Base-by-base conservation (phyloP, 2,329 filamentous ascomycete species). In the Trichoderma guizhouense region DNA sequence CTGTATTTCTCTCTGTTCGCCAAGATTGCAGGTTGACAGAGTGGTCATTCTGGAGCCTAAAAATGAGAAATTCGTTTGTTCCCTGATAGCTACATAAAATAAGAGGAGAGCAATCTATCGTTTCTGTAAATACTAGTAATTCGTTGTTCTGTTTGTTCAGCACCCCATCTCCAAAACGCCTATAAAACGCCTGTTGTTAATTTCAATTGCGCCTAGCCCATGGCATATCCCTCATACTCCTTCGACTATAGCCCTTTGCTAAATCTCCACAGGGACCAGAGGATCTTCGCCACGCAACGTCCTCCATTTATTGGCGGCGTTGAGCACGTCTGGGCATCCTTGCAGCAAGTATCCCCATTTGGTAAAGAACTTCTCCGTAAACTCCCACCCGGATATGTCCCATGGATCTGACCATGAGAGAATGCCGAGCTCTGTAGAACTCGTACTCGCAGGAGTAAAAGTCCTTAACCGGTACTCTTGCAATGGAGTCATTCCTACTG, bases 351-450 rank as follows among this genome's bases (percentile, higher is more conserved):
- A 72, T 21, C 55, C 70, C 70, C 70, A 72, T 57, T 63, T 72
- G 1, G 36, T 53, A 7, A 63, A 57, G 14, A 72, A 72, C 21
- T 36, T 69, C 24, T 72, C 70, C 5, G 70, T 72, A 18, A 72
- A 34, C 15, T 72, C 70, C 70, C 70, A 72, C 9, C 70, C 70
- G 6, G 32, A 30, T 58, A 75, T 73, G 12, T 75, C 69, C 74
- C 73, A 75, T 7, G 74, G 74, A 62, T 75, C 73, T 24, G 74
- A 75, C 74, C 74, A 75, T 8, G 73, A 75, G 28, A 75, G 58
- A 4, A 75, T 58, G 11, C 74, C 74, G 15, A 72, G 24, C 21
- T 74, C 72, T 12, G 58, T 55, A 5, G 69, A 53, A n/a, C 6
- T 26, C 9, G 36, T n/a, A 1, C n/a, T 34, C 14, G 28, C 18